phyloP scores from a whole-genome alignment of 2,329 filamentous ascomycete genomes.

The Annulohypoxylon truncatum region DNA sequence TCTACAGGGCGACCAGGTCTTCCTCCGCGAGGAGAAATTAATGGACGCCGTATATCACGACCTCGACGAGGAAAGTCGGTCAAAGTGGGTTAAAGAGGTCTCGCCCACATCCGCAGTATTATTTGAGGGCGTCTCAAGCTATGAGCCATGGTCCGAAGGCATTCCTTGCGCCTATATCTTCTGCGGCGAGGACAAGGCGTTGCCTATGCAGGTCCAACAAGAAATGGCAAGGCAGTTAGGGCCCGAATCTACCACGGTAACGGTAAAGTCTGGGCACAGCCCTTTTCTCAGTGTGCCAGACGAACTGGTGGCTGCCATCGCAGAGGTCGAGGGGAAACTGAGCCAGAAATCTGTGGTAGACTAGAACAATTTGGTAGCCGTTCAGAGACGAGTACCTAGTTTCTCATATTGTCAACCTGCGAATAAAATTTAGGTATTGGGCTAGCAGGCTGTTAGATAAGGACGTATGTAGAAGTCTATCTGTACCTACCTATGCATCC shows the following conservation, averaged over 20 bases:
- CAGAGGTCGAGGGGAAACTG: background rate
- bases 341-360: background rate
- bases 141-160: constrained; percentile 14
- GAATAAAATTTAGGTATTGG: too few relatives aligned
- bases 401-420: too few relatives aligned
- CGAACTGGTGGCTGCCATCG: constrained; percentile 9
- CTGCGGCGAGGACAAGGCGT: constrained; percentile 9
- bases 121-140: constrained; percentile 7
- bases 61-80: background rate
- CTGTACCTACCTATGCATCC: too few relatives aligned
- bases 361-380: too few relatives aligned
- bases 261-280: constrained; percentile 1
- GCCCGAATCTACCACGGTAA: background rate
- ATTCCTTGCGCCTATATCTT: constrained; percentile 13
- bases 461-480: background rate
- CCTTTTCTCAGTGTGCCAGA: constrained; percentile 15
- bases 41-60: background rate
- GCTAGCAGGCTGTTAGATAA: too few relatives aligned
- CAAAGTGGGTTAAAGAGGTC: constrained; percentile 2
- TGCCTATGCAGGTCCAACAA: background rate
- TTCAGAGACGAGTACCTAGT: too few relatives aligned
- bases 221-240: constrained; percentile 7
- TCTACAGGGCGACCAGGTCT: background rate
- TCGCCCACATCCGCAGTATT: background rate
- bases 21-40: background rate